Evolutionary conservation across 169 alveolate species (phyloP), one percentile per base, ranked within the genome.

Genomic region (Neospora caninum): DNA sequence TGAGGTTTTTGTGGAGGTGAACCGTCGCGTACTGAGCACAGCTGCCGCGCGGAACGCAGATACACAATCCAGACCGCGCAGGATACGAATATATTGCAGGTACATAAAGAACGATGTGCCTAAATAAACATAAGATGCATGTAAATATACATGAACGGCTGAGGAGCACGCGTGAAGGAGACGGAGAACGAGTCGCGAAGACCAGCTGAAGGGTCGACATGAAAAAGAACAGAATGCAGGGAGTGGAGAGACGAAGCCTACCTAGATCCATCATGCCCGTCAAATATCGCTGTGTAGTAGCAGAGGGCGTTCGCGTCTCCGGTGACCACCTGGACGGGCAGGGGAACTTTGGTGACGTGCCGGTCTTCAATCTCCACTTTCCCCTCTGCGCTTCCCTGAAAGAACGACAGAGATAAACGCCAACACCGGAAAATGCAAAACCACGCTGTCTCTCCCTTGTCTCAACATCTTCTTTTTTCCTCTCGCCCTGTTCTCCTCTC

Each of bases 231-330:
- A 27, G 25, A 18, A 7, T 10, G 34, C 49, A 78, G 49, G 25
- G 27, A 64, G 73, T 4, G 34, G n/a, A 22, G 7, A 27, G 39
- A 25, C 29, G 7, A 25, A 34, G 93, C 96, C n/a, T 58, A 96
- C 97, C 83, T 89, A n/a, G 98, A 93, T 0, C 98, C 98, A 18
- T 96, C 96, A 87, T 97, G 98, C 25, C 98, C 98, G 80, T 96
- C 98, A 88, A 97, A 97, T 10, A 97, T 96, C 13, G 97, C 98
- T 31, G 97, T 94, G 88, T 92, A 97, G 91, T 97, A 97, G 89
- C 98, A 97, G 86, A 97, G 91, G 0, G 97, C 97, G 42, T 96
- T 97, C 58, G 97, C 89, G 49, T 95, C 87, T 18, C 83, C 91
- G 38, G 97, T 93, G 18, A 97, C 96, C 53, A 95, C 39, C 45